Percentiles rank a stretch among this genome's conserved stretches.
These are phyloP conservation scores for Globisporangium paddicum DNA, from an alignment of 352 stramenopile genomes.

Conservation along the genomic window DNA sequence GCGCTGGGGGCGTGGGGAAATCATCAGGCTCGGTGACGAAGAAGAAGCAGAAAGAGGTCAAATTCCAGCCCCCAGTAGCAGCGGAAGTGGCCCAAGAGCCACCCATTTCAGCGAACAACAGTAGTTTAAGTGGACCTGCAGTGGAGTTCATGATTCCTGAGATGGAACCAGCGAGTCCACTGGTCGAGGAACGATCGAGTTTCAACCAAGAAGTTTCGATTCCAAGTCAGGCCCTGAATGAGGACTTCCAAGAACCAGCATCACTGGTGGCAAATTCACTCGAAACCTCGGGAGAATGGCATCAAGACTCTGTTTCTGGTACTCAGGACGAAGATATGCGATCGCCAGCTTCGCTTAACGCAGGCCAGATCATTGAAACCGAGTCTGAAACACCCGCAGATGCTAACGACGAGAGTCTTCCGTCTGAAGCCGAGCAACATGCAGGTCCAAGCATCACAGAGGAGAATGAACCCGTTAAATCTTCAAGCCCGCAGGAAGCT, in stretches of 20 bases:
- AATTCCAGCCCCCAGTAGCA: neutral
- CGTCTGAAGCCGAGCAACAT: neutral
- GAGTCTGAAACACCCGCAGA: too few species aligned
- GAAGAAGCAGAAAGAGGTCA: conserved; percentile 13
- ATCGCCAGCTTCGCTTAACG: neutral
- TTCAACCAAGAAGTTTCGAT: too few species aligned
- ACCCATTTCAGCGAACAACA: neutral
- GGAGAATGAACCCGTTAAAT: too few species aligned
- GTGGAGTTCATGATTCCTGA: neutral
- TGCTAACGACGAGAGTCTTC: neutral
- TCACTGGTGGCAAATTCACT: neutral
- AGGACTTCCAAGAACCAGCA: too few species aligned
- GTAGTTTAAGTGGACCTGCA: neutral
- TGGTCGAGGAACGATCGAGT: neutral
- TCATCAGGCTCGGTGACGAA: neutral
- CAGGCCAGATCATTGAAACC: neutral
- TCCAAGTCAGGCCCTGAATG: too few species aligned
- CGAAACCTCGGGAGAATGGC: neutral
- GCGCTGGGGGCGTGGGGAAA: neutral
- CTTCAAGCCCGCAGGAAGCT: too few species aligned
- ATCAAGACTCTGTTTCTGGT: neutral
- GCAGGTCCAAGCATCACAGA: neutral
- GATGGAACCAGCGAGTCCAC: neutral
- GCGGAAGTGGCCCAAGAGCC: neutral
- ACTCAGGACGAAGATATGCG: neutral